phyloP scores from a whole-genome alignment of 768 basidiomycete species.

The Boletus rubropictus region DNA sequence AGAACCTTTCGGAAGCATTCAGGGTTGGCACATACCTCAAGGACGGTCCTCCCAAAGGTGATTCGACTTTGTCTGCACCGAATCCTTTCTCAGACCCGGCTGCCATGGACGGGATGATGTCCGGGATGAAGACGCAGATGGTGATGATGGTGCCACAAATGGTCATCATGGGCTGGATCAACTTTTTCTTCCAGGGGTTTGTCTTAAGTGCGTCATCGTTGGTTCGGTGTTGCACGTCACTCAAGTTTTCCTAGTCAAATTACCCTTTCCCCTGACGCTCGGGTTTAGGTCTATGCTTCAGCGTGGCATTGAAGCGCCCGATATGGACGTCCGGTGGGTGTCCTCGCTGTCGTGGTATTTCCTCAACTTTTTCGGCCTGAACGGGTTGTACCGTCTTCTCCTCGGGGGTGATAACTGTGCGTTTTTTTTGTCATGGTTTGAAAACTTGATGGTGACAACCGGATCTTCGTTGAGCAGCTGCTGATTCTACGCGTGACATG shows the following conservation, averaged over 20 bases:
- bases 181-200: constrained; percentile 98
- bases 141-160: constrained; percentile 99
- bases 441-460: constrained; percentile 12
- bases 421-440: constrained; percentile 24
- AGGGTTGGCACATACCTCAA: constrained; percentile 79
- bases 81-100: constrained; percentile 87
- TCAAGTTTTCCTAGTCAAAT: constrained; percentile 59
- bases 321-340: constrained; percentile 99
- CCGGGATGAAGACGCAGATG: constrained; percentile 98
- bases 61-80: constrained; percentile 52
- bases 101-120: constrained; percentile 98
- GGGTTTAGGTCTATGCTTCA: constrained; percentile 99
- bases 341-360: constrained; percentile 99
- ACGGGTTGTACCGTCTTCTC: constrained; percentile 90
- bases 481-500: constrained; percentile 74
- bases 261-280: constrained; percentile 93
- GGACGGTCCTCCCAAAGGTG: constrained; percentile 67
- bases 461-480: constrained; percentile 43
- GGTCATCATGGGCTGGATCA: constrained; percentile 99
- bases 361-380: constrained; percentile 96
- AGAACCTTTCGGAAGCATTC: constrained; percentile 66
- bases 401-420: constrained; percentile 86
- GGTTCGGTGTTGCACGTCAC: background rate
- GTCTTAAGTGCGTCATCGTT: constrained; percentile 73
- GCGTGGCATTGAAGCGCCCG: constrained; percentile 88